Conservation (phyloP, 1,284 basidiomycete genomes). For the Fomes fomentarius region DNA sequence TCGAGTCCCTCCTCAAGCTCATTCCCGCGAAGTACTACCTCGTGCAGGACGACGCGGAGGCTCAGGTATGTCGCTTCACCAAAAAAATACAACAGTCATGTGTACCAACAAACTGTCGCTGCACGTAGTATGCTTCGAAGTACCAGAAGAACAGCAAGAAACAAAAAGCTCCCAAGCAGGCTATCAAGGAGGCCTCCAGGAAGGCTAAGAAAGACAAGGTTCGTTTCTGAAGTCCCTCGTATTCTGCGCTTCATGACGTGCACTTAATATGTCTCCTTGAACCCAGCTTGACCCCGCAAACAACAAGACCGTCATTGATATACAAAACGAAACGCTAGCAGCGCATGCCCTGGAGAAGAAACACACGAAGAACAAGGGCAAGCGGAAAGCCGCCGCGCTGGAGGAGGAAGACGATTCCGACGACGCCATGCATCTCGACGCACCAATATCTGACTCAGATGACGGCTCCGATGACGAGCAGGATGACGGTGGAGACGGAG, state of each 20-base stretch:
- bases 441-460: slow-evolving; percentile 31
- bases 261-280: too few relatives aligned
- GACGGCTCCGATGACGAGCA: slow-evolving; percentile 32
- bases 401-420: slow-evolving; percentile 42
- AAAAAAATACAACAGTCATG: not conserved
- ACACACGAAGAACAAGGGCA: slow-evolving; percentile 43
- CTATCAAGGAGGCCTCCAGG: slow-evolving; percentile 84
- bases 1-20: slow-evolving; percentile 78
- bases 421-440: slow-evolving; percentile 39
- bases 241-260: too few relatives aligned
- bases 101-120: not conserved
- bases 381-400: slow-evolving; percentile 48
- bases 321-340: slow-evolving; percentile 60
- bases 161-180: slow-evolving; percentile 79
- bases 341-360: slow-evolving; percentile 30
- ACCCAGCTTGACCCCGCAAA: slow-evolving; percentile 84
- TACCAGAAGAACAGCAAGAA: slow-evolving; percentile 92
- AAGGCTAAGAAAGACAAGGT: slow-evolving; percentile 88
- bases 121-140: slow-evolving; percentile 54
- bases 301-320: slow-evolving; percentile 79
- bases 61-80: slow-evolving; percentile 48
- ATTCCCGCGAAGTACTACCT: slow-evolving; percentile 92
- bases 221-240: slow-evolving; percentile 16
- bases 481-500: slow-evolving; percentile 31
- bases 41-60: slow-evolving; percentile 67